These are phyloP conservation scores for Leucocoprinus leucothites DNA, from an alignment of 768 basidiomycete species.

Conservation along the genomic window DNA sequence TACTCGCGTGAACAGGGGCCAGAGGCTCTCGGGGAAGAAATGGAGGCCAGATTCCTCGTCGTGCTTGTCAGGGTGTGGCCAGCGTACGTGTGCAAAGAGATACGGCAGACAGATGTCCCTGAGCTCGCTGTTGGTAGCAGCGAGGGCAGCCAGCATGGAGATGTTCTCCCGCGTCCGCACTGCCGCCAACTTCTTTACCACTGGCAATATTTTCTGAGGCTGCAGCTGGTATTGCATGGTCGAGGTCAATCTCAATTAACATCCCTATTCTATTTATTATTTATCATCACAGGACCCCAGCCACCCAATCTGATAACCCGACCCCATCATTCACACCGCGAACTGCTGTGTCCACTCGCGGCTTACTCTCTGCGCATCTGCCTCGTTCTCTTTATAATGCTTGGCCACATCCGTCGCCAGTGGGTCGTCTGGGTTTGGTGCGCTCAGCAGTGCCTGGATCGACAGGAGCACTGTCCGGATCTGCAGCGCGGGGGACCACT, in stretches of 20 bases:
- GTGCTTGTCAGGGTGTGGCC: slow-evolving; percentile 38
- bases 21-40: slow-evolving; percentile 37
- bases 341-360: slow-evolving; percentile 95
- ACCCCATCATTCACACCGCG: slow-evolving; percentile 36
- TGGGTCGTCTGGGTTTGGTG: slow-evolving; percentile 96
- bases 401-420: slow-evolving; percentile 94
- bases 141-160: slow-evolving; percentile 22
- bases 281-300: slow-evolving; percentile 11
- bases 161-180: slow-evolving; percentile 14
- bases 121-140: slow-evolving; percentile 23
- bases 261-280: background rate
- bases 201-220: slow-evolving; percentile 12
- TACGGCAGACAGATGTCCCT: slow-evolving; percentile 25
- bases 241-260: background rate
- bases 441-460: slow-evolving; percentile 92
- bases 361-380: slow-evolving; percentile 88
- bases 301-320: slow-evolving; percentile 4
- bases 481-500: slow-evolving; percentile 99
- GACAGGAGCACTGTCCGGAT: slow-evolving; percentile 97
- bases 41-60: slow-evolving; percentile 31
- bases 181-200: slow-evolving; percentile 20
- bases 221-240: background rate
- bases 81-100: slow-evolving; percentile 33
- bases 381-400: slow-evolving; percentile 98
- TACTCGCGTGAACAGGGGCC: slow-evolving; percentile 36